These are phyloP conservation scores for Mortierella polycephala DNA, from an alignment of 371 early-diverging fungal species.

Conservation along the genomic window DNA sequence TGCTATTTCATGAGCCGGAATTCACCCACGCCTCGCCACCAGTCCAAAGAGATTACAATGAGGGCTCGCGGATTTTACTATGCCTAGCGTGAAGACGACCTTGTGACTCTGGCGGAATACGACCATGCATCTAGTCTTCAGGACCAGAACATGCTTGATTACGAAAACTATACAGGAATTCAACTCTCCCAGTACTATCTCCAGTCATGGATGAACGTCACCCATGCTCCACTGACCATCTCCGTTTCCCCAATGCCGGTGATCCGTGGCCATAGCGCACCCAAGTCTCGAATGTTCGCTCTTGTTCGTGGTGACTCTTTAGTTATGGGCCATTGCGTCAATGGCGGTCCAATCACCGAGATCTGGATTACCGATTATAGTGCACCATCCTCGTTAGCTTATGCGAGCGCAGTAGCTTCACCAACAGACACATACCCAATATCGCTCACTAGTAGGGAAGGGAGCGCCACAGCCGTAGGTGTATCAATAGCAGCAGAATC, in stretches of 20 bases:
- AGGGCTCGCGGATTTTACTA: slow-evolving; percentile 34
- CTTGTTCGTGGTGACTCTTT: slow-evolving; percentile 25
- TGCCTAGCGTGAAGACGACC: slow-evolving; percentile 35
- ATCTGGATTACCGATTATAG: slow-evolving; percentile 16
- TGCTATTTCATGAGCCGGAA: neutral
- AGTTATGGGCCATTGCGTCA: slow-evolving; percentile 24
- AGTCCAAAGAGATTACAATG: slow-evolving; percentile 36
- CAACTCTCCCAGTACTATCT: neutral
- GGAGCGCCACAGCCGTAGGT: neutral
- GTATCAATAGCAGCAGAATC: slow-evolving; percentile 3
- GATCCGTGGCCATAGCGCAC: neutral
- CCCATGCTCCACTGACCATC: too few relatives aligned
- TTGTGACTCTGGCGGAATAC: neutral
- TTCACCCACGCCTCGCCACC: slow-evolving; percentile 5
- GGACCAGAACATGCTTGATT: neutral
- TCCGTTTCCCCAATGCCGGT: too few relatives aligned
- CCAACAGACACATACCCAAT: neutral
- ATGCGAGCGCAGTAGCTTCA: neutral
- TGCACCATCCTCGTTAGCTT: neutral
- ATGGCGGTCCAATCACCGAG: slow-evolving; percentile 32
- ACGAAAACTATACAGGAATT: neutral
- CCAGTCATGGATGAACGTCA: neutral
- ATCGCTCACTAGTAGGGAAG: neutral
- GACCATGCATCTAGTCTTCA: neutral
- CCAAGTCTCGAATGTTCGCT: slow-evolving; percentile 12